Evolutionary conservation across 371 early-diverging fungal species (phyloP), one percentile per base, ranked within the genome.

Genomic region (Mucor saturninus): DNA sequence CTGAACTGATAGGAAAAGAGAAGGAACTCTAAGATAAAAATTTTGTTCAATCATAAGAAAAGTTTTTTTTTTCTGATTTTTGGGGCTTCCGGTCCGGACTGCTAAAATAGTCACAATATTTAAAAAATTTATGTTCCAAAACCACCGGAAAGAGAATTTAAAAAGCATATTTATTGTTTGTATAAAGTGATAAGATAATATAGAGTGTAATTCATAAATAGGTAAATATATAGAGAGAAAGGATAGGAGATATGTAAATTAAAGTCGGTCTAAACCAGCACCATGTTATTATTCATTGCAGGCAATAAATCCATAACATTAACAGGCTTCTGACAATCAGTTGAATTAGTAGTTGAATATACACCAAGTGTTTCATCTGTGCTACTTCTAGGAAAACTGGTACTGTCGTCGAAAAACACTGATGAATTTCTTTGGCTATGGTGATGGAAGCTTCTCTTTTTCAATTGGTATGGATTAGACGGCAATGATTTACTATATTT

Each of bases 1-100:
- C 64, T 67, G 63, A 63, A 67, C 67, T 62, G 67, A 65, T 68
- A 43, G 54, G 60, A 65, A 72, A 72, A 72, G 73, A 72, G 73
- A 65, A 57, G 56, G 72, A 48, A 49, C 59, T 26, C 54, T 46
- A 14, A 4, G 30, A 46, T 45, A 30, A 51, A 66, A 66, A 56
- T 29, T 56, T 60, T 66, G 60, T 56, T 59, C 26, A 32, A 53
- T 40, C 30, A 53, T 15, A 50, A 50, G 30, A 50, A 50, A 30
- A 21, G 5, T 49, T 13, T 40, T n/a, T 39, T 43, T 42, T 40
- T 53, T 43, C 52, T 21, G 5, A 14, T 13, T 6, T 9, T 48
- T 49, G 13, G 50, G 30, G 10, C 26, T 37, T 39, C 48, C 62
- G 62, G 62, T 4, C 37, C 53, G 53, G 37, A 53, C 14, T 1